These are phyloP conservation scores for Fusarium beomiforme DNA, from an alignment of 2,329 filamentous ascomycete species.

Conservation along the genomic window DNA sequence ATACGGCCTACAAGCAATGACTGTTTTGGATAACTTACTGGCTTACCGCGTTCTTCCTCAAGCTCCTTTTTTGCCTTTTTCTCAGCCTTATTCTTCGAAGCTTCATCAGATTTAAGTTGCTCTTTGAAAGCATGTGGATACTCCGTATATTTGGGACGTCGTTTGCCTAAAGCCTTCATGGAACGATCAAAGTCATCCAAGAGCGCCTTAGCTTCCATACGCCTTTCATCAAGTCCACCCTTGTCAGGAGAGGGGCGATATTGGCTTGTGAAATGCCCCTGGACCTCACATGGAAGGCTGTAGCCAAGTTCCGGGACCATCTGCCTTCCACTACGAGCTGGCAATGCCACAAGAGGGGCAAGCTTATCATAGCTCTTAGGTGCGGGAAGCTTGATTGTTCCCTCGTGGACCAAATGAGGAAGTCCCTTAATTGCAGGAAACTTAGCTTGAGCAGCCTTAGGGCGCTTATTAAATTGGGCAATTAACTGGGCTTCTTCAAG, in stretches of 20 bases:
- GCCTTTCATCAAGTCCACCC: constrained; percentile 54
- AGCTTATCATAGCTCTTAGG: constrained; percentile 59
- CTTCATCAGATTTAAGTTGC: constrained; percentile 58
- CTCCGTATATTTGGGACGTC: constrained; percentile 58
- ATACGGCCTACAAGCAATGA: not conserved
- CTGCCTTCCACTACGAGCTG: constrained; percentile 51
- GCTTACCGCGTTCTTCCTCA: constrained; percentile 53
- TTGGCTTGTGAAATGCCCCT: constrained; percentile 54
- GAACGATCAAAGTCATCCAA: constrained; percentile 55
- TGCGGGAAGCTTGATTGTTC: constrained; percentile 53
- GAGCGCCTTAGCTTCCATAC: constrained; percentile 51
- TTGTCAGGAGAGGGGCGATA: constrained; percentile 54
- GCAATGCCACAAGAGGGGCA: constrained; percentile 54
- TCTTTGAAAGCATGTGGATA: constrained; percentile 59
- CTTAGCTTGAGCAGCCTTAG: constrained; percentile 50
- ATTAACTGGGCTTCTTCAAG: constrained; percentile 50
- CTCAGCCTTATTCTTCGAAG: constrained; percentile 57
- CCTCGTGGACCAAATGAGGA: constrained; percentile 51
- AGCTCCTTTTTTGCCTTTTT: constrained; percentile 56
- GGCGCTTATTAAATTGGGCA: constrained; percentile 52
- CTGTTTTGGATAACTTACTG: constrained; percentile 43
- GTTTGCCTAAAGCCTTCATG: constrained; percentile 55
- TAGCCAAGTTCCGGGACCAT: constrained; percentile 54
- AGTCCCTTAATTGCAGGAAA: constrained; percentile 53
- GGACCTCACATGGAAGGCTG: constrained; percentile 55